These are phyloP conservation scores for Hibiscus tridactylites DNA, from an alignment of 345 rosid genomes.

Conservation along the genomic window DNA sequence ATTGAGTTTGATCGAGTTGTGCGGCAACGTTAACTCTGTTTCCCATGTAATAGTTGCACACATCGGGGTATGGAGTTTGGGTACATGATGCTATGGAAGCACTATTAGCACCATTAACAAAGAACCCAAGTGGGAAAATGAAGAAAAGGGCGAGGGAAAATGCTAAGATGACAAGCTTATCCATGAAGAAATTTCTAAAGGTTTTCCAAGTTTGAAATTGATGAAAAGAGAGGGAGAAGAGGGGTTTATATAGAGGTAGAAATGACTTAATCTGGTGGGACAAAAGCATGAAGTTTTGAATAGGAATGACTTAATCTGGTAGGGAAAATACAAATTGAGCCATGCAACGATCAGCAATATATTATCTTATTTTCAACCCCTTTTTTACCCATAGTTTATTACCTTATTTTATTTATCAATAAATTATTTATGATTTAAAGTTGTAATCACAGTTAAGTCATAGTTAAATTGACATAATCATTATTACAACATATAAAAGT, in stretches of 20 bases:
- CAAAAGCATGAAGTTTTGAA: not conserved
- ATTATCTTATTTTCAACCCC: too few species aligned
- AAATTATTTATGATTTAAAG: too few species aligned
- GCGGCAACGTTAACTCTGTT: not conserved
- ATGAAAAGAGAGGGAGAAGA: not conserved
- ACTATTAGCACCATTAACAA: not conserved
- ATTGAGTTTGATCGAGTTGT: conserved; percentile 10
- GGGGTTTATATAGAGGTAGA: not conserved
- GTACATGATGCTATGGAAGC: conserved; percentile 38
- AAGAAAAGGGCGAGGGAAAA: conserved; percentile 11
- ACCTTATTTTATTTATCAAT: too few species aligned
- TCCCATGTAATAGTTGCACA: conserved; percentile 33
- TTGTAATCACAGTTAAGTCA: too few species aligned
- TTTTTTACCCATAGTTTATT: not conserved
- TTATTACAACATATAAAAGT: too few species aligned
- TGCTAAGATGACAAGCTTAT: conserved; percentile 15
- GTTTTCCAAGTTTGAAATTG: not conserved
- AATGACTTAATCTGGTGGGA: not conserved
- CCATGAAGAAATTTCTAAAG: conserved; percentile 11
- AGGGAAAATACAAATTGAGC: not conserved
- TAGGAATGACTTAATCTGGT: not conserved
- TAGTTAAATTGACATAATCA: too few species aligned
- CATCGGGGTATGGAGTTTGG: conserved; percentile 54
- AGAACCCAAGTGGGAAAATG: not conserved
- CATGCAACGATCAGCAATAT: conserved; percentile 20